Evolutionary conservation across 768 basidiomycete genomes (phyloP).

Genomic region (Tremella yokohamensis): DNA sequence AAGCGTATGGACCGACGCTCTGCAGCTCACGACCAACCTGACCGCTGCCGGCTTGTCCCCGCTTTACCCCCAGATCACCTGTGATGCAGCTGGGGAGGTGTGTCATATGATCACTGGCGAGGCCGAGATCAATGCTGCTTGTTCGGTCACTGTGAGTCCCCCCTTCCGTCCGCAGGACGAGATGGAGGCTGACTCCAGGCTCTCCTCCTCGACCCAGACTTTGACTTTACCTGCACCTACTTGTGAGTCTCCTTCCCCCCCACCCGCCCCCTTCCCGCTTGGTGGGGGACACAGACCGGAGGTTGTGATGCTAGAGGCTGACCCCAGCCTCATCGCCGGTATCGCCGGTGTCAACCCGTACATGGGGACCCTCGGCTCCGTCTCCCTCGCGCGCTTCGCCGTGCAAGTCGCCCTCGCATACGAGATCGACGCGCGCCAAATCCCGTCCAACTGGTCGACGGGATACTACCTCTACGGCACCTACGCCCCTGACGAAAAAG

Average conservation of each 20-base stretch:
- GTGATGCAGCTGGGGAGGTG: conserved; percentile 48
- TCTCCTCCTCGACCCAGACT: conserved; percentile 47
- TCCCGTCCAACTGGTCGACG: conserved; percentile 51
- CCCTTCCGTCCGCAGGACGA: not conserved
- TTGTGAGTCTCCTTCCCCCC: conserved; percentile 44
- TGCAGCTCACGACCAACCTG: conserved; percentile 50
- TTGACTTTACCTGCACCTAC: conserved; percentile 54
- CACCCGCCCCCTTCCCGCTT: not conserved
- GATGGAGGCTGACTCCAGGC: conserved; percentile 23
- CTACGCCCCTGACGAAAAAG: conserved; percentile 40
- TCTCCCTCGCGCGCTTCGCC: conserved; percentile 53
- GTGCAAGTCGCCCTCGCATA: conserved; percentile 52
- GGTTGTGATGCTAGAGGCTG: not conserved
- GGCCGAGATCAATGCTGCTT: conserved; percentile 55
- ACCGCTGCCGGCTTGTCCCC: conserved; percentile 53
- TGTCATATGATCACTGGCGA: conserved; percentile 53
- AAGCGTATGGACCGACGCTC: conserved; percentile 38
- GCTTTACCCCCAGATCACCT: conserved; percentile 52
- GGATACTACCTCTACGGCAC: conserved; percentile 53
- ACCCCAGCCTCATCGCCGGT: conserved; percentile 49
- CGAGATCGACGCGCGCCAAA: conserved; percentile 55
- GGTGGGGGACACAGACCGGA: not conserved
- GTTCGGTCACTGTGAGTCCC: conserved; percentile 39
- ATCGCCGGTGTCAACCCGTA: conserved; percentile 54
- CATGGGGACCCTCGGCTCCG: conserved; percentile 51